Evolutionary conservation across 176 grass and related monocot genomes (phyloP), one percentile per base, ranked within the genome.

Genomic region (Saccharum officinarum): DNA sequence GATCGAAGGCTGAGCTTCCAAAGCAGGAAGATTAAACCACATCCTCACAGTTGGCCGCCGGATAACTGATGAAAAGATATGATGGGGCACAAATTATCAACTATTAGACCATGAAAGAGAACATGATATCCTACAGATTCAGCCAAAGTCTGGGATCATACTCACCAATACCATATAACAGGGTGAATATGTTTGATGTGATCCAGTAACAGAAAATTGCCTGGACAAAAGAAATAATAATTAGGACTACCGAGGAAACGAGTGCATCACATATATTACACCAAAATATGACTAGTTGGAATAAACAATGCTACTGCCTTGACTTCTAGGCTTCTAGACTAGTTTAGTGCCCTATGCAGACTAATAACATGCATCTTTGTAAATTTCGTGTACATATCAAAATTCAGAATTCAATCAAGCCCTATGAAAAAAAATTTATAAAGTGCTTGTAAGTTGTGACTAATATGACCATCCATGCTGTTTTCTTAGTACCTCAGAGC

Each of bases 121-220:
- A 69, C 41, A 71, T 26, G 33, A 80, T 76, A 47, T 26, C 17
- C 5, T 73, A 80, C 10, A 6, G 45, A 33, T 39, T 71, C 9
- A 11, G n/a, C 69, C 60, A 41, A 80, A 81, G 55, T 25, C 52
- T 59, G 33, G 41, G 45, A 82, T 28, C 76, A 60, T 63, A 92
- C 93, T 94, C 63, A 99, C 97, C 92, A 80, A 85, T 62, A 77
- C 97, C 97, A 69, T 91, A 94, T 38, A 42, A 8, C 73, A 98
- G 84, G 10, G 90, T 87, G 90, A 94, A 96, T 71, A 99, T 50
- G 73, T 94, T 99, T 88, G 97, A 99, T 26, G 97, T 94, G 59
- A 93, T 75, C 97, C 93, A 99, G 74, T 99, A 96, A 84, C 83
- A 96, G 73, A 99, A 96, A 83, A 99, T 86, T 86, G 76, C 97